A percentile compares a stretch with the other conserved stretches of the same genome.
phyloP scores from a whole-genome alignment of 192 early-diverging fungal genomes.

The Coemansia sp. region DNA sequence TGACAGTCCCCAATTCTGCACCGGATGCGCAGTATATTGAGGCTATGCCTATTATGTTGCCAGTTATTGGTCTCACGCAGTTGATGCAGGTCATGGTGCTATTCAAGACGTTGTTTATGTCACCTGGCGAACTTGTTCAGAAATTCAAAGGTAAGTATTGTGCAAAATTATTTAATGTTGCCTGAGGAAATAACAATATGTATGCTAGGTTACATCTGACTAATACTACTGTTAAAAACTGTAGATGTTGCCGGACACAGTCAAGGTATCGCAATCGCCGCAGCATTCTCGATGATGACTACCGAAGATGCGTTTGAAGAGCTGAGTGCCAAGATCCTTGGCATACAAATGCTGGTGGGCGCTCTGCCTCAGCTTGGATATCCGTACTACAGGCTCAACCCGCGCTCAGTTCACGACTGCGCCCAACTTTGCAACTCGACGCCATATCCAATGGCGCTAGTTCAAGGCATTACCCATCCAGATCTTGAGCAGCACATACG shows the following conservation, averaged over 20 bases:
- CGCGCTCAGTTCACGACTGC: neutral
- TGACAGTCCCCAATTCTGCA: slow-evolving; percentile 63
- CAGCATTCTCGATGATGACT: slow-evolving; percentile 75
- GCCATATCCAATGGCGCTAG: slow-evolving; percentile 27
- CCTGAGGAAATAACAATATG: no score
- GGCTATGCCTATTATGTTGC: slow-evolving; percentile 71
- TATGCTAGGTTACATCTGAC: neutral
- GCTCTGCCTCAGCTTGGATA: slow-evolving; percentile 69
- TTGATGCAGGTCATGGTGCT: slow-evolving; percentile 75
- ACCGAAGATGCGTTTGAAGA: slow-evolving; percentile 76
- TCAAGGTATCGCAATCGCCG: slow-evolving; percentile 86
- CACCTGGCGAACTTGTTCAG: slow-evolving; percentile 47
- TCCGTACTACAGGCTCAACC: slow-evolving; percentile 13
- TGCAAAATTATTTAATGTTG: neutral
- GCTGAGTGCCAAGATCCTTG: slow-evolving; percentile 77
- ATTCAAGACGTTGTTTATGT: slow-evolving; percentile 61
- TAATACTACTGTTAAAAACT: neutral
- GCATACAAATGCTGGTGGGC: slow-evolving; percentile 81
- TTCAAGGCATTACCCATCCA: slow-evolving; percentile 14
- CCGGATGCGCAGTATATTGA: slow-evolving; percentile 73
- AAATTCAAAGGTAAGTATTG: slow-evolving; percentile 33
- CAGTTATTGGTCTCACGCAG: slow-evolving; percentile 86
- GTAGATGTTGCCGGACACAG: slow-evolving; percentile 75
- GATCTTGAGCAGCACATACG: slow-evolving; percentile 10
- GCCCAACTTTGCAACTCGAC: neutral